Conservation (phyloP, 345 rosid genomes). For the Fremontodendron californicum region DNA sequence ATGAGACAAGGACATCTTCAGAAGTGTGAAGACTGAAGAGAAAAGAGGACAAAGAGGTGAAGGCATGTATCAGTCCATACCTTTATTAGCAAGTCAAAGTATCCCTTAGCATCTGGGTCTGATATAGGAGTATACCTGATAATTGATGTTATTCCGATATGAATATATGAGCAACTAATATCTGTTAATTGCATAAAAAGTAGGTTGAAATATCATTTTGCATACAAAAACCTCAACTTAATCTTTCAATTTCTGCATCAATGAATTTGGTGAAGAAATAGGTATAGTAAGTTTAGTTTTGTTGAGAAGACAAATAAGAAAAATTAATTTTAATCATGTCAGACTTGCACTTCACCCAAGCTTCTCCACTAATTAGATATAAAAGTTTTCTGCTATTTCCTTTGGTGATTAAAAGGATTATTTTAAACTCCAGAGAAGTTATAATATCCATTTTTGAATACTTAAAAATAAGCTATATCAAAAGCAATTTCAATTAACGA, state of each 20-base stretch:
- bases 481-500: neutral
- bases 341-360: neutral
- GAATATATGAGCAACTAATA: neutral
- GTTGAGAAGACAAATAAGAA: neutral
- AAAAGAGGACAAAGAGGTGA: neutral
- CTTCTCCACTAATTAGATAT: neutral
- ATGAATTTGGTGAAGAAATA: neutral
- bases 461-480: neutral
- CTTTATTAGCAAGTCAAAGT: slow-evolving; percentile 89
- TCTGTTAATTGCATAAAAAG: neutral
- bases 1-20: slow-evolving; percentile 5
- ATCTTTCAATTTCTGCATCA: neutral
- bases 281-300: neutral
- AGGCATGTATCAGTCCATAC: slow-evolving; percentile 29
- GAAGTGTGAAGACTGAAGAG: neutral
- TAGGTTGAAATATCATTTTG: neutral
- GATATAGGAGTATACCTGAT: slow-evolving; percentile 94
- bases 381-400: neutral
- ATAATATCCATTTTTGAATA: neutral
- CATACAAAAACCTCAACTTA: neutral
- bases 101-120: slow-evolving; percentile 81
- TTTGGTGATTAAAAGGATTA: neutral
- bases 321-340: neutral
- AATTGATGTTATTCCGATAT: neutral
- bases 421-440: neutral